Evolutionary conservation across 2,329 filamentous ascomycete genomes (phyloP).

Genomic region (Coniella lustricola): DNA sequence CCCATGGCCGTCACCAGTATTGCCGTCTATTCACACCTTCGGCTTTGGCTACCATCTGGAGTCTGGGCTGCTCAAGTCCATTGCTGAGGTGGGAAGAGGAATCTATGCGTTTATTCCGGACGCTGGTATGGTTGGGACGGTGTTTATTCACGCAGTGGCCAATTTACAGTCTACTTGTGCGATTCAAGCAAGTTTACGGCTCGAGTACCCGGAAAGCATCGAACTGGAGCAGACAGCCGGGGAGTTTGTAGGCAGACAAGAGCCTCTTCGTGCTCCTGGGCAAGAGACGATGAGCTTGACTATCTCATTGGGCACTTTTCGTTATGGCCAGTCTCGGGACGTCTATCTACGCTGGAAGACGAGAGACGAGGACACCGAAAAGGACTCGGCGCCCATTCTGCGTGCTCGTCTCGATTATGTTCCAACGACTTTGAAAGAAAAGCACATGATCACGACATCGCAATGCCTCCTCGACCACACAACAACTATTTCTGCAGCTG

Average conservation of each 20-base stretch:
- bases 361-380: constrained; percentile 2
- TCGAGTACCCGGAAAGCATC: constrained; percentile 33
- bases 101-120: constrained; percentile 57
- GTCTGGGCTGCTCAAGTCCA: constrained; percentile 51
- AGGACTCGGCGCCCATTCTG: constrained; percentile 21
- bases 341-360: constrained; percentile 36
- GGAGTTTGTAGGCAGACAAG: constrained; percentile 29
- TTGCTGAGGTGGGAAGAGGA: constrained; percentile 50
- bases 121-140: constrained; percentile 54
- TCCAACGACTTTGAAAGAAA: constrained; percentile 19
- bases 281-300: constrained; percentile 23
- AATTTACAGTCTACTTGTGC: constrained; percentile 55
- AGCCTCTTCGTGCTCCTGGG: constrained; percentile 16
- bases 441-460: constrained; percentile 3
- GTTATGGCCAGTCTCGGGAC: constrained; percentile 55
- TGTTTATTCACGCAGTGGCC: constrained; percentile 55
- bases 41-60: constrained; percentile 44
- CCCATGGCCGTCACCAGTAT: constrained; percentile 24
- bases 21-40: constrained; percentile 45
- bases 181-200: constrained; percentile 34
- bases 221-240: constrained; percentile 34
- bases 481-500: constrained; percentile 18
- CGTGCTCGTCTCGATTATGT: constrained; percentile 29
- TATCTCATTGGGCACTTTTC: constrained; percentile 44
- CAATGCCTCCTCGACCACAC: constrained; percentile 17